Evolutionary conservation across 1,139 yeast genomes (phyloP), one percentile per base, ranked within the genome.

Genomic region (Suhomyces bokatorum): DNA sequence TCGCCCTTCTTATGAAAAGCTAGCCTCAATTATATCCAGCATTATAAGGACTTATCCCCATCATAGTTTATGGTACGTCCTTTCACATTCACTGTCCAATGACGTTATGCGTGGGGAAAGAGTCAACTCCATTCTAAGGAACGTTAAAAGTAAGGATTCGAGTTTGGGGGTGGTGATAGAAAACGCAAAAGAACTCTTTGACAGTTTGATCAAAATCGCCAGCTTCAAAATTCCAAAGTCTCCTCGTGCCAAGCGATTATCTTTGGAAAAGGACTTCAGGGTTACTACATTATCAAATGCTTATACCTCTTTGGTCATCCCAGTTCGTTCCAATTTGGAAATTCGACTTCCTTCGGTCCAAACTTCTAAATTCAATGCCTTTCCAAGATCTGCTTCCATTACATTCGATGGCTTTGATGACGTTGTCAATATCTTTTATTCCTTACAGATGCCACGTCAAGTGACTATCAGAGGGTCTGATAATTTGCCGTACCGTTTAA

Each of bases 401-500:
- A 80, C 86, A 1, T 82, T 76, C 56, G 66, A 69, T 46, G 70
- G 77, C 39, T 75, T 87, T 64, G 81, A 86, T 46, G 82, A 84
- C 54, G 62, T 67, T 36, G 88, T 87, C 28, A 80, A 77, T 43
- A 78, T 93, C 7, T 81, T 90, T 67, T 72, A 82, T 31, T 91
- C 98, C 0, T 71, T 93, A 62, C 98, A 91, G 62, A 83, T 80
- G 67, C 99, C 99, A 0, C 80, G 90, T 53, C 86, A 87, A 52
- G 72, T 95, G 5, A 80, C 81, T 4, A 69, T 93, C 2, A 68
- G 81, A 41, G 99, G 98, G 0, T 81, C 88, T 1, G 89, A 93
- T 66, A 93, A 93, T 10, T 64, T 68, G 12, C 64, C 71, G 0
- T 91, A 90, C 61, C 78, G 84, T 29, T 74, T 95, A 26, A 76